Conservation (phyloP, 2,329 filamentous ascomycete species). For the Pochonia chlamydosporia region DNA sequence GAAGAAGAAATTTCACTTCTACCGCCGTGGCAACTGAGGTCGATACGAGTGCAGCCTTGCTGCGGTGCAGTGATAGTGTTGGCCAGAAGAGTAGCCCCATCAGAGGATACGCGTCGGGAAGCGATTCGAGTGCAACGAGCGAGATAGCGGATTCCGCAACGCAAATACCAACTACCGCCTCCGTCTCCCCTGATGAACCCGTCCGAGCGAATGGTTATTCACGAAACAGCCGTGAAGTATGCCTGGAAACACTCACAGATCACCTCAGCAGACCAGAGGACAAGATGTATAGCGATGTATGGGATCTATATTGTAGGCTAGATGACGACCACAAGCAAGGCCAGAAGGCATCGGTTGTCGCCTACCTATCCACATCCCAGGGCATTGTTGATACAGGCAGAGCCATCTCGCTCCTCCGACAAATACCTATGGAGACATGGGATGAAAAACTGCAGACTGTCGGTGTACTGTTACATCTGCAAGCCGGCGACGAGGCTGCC, state of each 20-base stretch:
- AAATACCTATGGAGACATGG: conserved; percentile 32
- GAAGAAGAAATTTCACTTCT: conserved; percentile 22
- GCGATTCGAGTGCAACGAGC: neutral
- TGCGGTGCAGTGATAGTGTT: neutral
- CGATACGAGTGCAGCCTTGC: neutral
- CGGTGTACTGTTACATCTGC: conserved; percentile 36
- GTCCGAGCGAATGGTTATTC: neutral
- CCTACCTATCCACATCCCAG: conserved; percentile 36
- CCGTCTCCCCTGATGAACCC: neutral
- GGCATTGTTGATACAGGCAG: conserved; percentile 39
- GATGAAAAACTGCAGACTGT: conserved; percentile 32
- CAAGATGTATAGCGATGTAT: conserved; percentile 33
- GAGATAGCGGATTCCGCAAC: too few species aligned
- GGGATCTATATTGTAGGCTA: conserved; percentile 36
- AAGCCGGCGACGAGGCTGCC: conserved; percentile 27
- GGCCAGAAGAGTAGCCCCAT: neutral
- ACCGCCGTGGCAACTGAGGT: conserved; percentile 10
- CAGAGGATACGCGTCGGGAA: neutral
- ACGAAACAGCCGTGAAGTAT: conserved; percentile 1
- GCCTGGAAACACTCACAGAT: conserved; percentile 7
- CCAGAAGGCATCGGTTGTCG: conserved; percentile 28
- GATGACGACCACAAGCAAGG: conserved; percentile 21
- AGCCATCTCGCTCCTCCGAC: conserved; percentile 37
- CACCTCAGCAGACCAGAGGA: conserved; percentile 19
- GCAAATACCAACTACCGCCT: neutral